These are phyloP conservation scores for Didymella lethalis DNA, from an alignment of 2,329 filamentous ascomycete genomes.

Conservation along the genomic window DNA sequence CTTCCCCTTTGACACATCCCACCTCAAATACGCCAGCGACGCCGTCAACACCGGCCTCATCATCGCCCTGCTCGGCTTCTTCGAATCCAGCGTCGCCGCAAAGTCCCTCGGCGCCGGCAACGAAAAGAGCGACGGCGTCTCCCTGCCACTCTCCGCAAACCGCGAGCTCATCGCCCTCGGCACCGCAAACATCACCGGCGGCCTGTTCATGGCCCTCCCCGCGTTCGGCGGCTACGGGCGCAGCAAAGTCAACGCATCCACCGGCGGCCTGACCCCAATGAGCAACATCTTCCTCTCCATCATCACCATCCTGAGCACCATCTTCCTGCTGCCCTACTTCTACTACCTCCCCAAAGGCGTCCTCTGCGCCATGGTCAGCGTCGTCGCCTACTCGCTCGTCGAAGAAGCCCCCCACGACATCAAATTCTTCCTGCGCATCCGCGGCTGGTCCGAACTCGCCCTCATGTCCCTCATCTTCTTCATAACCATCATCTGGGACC, in stretches of 20 bases:
- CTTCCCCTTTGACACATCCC: conserved; percentile 80
- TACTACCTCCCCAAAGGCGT: conserved; percentile 98
- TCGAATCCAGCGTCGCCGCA: conserved; percentile 94
- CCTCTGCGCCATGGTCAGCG: conserved; percentile 90
- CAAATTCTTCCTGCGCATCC: conserved; percentile 84
- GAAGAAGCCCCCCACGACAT: conserved; percentile 96
- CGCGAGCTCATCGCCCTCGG: conserved; percentile 92
- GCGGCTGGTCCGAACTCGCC: conserved; percentile 82
- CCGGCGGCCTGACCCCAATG: conserved; percentile 92
- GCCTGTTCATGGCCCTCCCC: conserved; percentile 90
- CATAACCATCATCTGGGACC: conserved; percentile 92
- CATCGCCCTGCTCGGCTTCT: conserved; percentile 95
- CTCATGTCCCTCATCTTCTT: conserved; percentile 92
- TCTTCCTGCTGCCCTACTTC: conserved; percentile 87
- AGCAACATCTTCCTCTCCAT: conserved; percentile 86
- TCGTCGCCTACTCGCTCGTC: conserved; percentile 91
- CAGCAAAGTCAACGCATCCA: conserved; percentile 93
- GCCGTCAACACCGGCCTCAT: conserved; percentile 91
- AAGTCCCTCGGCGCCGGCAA: conserved; percentile 74
- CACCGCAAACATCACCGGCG: conserved; percentile 87
- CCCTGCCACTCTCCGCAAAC: conserved; percentile 86
- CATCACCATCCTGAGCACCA: conserved; percentile 80
- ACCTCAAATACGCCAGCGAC: conserved; percentile 83
- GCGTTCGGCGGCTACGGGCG: conserved; percentile 95
- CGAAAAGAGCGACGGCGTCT: conserved; percentile 68